Base-by-base conservation (phyloP, 176 grass and related monocot genomes). In the Juncus effusus region DNA sequence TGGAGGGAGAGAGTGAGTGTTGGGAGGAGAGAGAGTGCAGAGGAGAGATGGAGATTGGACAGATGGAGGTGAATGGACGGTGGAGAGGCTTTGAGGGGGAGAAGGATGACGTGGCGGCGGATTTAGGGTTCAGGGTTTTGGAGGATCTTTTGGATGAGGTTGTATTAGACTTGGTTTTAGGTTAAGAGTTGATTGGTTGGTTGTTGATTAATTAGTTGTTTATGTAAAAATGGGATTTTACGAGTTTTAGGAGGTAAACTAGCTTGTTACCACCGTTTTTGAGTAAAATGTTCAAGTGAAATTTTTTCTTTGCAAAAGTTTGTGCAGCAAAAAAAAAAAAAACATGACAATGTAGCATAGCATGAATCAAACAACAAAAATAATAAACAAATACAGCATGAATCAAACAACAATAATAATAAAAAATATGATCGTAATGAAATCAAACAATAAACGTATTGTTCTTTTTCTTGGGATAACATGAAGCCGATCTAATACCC, bases 41-140 rank as follows among this genome's bases (percentile, higher is more conserved):
- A 3, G 54, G 39, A 16, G 71, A 65, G 37, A 76, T 71, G 9
- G 72, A 77, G 53, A 44, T 74, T 0, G 77, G 35, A 4, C 79
- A 86, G 80, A 87, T 89, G 36, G 88, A 82, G 66, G 14, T 40
- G 57, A 40, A 78, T 9, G 76, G 78, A 65, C 56, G 57, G 65
- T 93, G 82, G 85, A 93, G 75, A 66, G 79, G 83, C 65, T 80
- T 82, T 37, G 49, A 50, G 13, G 75, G 84, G 38, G 80, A 84
- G 2, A 69, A 80, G 62, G 61, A 16, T 2, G 78, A 76, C 36
- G 4, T 67, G 7, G 42, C 54, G 5, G 45, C 36, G 47, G 74
- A 79, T 65, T 44, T 99, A 42, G 80, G 78, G 56, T 19, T 16
- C 1, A 40, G 19, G 8, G 70, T 99, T n/a, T 77, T 86, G 7